phyloP scores from a whole-genome alignment of 2,329 filamentous ascomycete species.

The Fusarium phyllophilum region DNA sequence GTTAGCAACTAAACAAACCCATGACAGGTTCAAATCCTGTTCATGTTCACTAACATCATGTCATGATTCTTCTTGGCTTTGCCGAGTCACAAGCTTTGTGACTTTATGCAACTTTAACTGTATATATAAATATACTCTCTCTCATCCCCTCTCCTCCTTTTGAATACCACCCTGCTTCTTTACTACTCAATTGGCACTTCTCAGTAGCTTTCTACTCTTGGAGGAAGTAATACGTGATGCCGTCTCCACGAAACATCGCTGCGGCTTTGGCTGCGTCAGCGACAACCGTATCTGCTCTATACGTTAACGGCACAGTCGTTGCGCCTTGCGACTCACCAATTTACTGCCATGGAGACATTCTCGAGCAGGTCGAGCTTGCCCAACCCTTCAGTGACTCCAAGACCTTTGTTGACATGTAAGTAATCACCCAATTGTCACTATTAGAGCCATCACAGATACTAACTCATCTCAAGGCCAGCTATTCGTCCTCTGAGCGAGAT shows the following conservation, averaged over 20 bases:
- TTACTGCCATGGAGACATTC: conserved; percentile 73
- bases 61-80: conserved; percentile 34
- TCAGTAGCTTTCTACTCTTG: neutral
- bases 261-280: conserved; percentile 44
- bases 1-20: neutral
- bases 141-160: neutral
- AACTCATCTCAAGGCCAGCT: conserved; percentile 60
- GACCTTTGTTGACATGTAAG: conserved; percentile 76
- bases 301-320: conserved; percentile 67
- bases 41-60: conserved; percentile 27
- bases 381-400: conserved; percentile 74
- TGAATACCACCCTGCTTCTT: neutral
- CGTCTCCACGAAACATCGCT: conserved; percentile 38
- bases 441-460: conserved; percentile 14
- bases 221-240: conserved; percentile 35
- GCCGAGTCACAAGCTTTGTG: conserved; percentile 12
- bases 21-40: conserved; percentile 26
- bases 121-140: conserved; percentile 12
- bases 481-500: conserved; percentile 68
- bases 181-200: conserved; percentile 3
- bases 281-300: conserved; percentile 58
- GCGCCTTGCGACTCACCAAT: conserved; percentile 74
- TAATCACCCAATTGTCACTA: neutral
- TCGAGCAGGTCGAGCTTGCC: conserved; percentile 71
- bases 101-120: neutral